phyloP scores from a whole-genome alignment of 2,329 filamentous ascomycete species.

The Pestalotiopsis sp. region DNA sequence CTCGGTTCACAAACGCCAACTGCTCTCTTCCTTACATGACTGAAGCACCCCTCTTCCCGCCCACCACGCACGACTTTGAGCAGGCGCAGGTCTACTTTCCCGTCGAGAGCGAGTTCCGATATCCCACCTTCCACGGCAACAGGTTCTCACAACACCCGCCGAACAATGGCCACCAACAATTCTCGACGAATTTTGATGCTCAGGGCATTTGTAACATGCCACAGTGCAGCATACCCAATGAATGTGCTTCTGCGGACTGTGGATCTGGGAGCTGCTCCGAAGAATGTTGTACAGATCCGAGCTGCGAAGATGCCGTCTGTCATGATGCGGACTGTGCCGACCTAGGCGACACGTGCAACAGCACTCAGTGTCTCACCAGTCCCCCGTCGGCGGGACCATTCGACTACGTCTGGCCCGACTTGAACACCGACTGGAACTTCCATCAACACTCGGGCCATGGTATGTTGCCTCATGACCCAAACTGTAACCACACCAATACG shows the following conservation, averaged over 20 bases:
- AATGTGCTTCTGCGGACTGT: slow-evolving; percentile 12
- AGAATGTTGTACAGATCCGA: slow-evolving; percentile 21
- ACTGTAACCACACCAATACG: slow-evolving; percentile 30
- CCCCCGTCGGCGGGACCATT: slow-evolving; percentile 11
- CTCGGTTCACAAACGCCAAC: background rate
- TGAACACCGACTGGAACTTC: slow-evolving; percentile 15
- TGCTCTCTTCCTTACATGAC: background rate
- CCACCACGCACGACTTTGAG: background rate
- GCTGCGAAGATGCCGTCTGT: slow-evolving; percentile 19
- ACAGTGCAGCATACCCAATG: background rate
- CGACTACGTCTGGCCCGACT: slow-evolving; percentile 20
- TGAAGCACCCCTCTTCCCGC: background rate
- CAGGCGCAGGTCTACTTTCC: background rate
- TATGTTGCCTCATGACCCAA: slow-evolving; percentile 20
- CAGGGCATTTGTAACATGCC: background rate
- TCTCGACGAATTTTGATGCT: background rate
- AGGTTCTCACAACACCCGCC: background rate
- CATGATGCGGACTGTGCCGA: slow-evolving; percentile 30
- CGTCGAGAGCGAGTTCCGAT: background rate
- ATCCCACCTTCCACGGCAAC: background rate
- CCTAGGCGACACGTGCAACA: slow-evolving; percentile 28
- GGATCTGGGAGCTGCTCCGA: slow-evolving; percentile 26
- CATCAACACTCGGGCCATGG: slow-evolving; percentile 13
- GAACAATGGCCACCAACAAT: slow-evolving; percentile 8
- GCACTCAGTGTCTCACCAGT: slow-evolving; percentile 26